A percentile compares a stretch with the other conserved stretches of the same genome.
phyloP scores from a whole-genome alignment of 2,329 filamentous ascomycete genomes.

The Didymella exigua region DNA sequence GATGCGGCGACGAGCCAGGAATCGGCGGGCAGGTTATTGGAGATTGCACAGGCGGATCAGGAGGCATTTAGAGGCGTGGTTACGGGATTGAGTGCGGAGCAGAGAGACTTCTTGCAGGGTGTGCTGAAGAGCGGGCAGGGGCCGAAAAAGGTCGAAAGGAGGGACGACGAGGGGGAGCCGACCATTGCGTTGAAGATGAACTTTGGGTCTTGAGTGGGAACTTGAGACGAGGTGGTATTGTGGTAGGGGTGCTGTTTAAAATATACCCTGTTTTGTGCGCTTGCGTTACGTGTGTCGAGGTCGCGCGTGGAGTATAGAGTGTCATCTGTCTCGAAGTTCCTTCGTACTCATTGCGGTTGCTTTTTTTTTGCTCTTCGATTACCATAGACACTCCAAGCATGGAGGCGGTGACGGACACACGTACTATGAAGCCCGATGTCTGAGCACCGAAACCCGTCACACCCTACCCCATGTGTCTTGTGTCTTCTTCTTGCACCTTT shows the following conservation, averaged over 20 bases:
- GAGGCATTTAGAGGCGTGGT: constrained; percentile 76
- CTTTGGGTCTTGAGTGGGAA: constrained; percentile 57
- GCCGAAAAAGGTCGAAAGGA: constrained; percentile 56
- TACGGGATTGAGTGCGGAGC: constrained; percentile 69
- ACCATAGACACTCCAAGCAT: no score
- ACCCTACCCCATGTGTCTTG: no score
- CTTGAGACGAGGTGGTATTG: background rate
- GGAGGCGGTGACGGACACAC: no score
- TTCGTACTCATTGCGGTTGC: no score
- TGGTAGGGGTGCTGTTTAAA: background rate
- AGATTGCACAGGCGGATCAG: constrained; percentile 79
- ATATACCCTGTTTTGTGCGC: constrained; percentile 1
- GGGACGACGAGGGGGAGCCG: constrained; percentile 64
- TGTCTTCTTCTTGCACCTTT: no score
- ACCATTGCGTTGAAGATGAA: constrained; percentile 95
- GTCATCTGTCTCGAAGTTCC: no score
- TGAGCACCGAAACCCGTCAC: no score
- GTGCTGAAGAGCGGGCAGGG: constrained; percentile 68
- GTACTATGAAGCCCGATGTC: no score
- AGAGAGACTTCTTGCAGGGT: constrained; percentile 79
- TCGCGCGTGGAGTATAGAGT: no score
- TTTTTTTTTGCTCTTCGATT: no score
- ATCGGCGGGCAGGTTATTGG: constrained; percentile 76
- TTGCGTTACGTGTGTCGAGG: background rate
- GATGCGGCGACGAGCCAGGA: constrained; percentile 66